Evolutionary conservation across 768 basidiomycete genomes (phyloP), one percentile per base, ranked within the genome.

Genomic region (Asterophora parasitica): DNA sequence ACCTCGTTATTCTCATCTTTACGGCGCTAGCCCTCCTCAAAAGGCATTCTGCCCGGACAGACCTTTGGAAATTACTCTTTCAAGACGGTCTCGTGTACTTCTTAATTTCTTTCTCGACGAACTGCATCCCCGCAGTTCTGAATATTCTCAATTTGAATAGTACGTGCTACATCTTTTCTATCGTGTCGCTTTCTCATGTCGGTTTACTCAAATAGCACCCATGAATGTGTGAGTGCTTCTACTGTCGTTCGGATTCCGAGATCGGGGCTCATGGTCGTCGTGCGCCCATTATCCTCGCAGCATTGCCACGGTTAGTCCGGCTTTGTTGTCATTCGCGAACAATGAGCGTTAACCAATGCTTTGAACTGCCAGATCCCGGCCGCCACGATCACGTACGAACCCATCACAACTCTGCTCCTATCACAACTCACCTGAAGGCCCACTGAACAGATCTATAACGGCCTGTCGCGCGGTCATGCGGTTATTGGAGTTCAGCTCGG

Each of bases 41-140:
- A 50, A 70, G 73, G 33, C 77, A 76, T 54, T 75, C 78, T 15
- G 67, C 72, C 4, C 70, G 77, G 38, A 82, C 78, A 4, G 78
- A 74, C 50, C 70, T 88, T n/a, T 85, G 83, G 75, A 73, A 75
- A 54, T 63, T 88, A 39, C 75, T 88, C 42, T 85, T 86, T 65
- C 72, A 76, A n/a, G 85, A 87, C 55, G 85, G 86, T 15, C 66
- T 88, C 37, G 77, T 84, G 5, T 86, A 81, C 59, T 86, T 86
- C 57, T 49, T 85, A 20, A 67, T 83, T 33, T 77, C 83, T 1
- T 85, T 83, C 52, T 69, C 77, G 12, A 81, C 75, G 44, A 87
- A 86, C 53, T 76, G 77, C 49, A 69, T 85, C 42, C 84, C 84
- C 30, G 85, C 86, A 16, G 74, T 82, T 32, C 64, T 85, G 34